Base-by-base conservation (phyloP, 441 rosid genomes). In the Syzygium syzygioides region DNA sequence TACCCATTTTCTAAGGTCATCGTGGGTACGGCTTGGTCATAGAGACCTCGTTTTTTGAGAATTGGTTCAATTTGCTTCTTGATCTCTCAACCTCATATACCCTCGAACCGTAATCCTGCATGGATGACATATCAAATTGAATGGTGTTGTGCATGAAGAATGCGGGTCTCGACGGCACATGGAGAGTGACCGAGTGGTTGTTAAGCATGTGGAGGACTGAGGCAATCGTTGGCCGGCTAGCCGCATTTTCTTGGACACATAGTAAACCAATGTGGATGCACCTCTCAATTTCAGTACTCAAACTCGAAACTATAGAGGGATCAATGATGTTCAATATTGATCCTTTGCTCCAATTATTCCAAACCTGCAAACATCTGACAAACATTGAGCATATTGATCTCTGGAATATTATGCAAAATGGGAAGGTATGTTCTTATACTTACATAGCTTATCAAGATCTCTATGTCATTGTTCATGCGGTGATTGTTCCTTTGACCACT, bases 271-370 rank as follows among this genome's bases (percentile, higher is more conserved):
- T 57, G n/a, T 57, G 62, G 2, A 57, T 57, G 62, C n/a, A 57
- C n/a, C 62, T 0, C 13, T 0, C 3, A 9, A 57, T 57, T 25
- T 57, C 2, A 23, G 1, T 57, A 23, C 28, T 57, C 2, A 3
- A 59, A 59, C 15, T 3, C 26, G 7, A 26, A 57, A 6, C 11
- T 25, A 57, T 57, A 4, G 0, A 57, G 62, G 62, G 62, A 57
- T 57, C 14, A 0, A 57, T 26, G 6, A 57, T 25, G n/a, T 25
- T 57, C 1, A 14, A 25, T 57, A 57, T 25, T 4, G 62, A 57
- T 57, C 62, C 62, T 57, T 57, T 14, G n/a, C n/a, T 57, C 62
- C 62, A 10, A 55, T 55, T 55, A 7, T 17, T 55, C 56, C 56
- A 55, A 6, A 55, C 56, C 56, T 5, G 7, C 7, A 5, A 55